phyloP scores from a whole-genome alignment of 129 eudicot species.

The Flaveria robusta region DNA sequence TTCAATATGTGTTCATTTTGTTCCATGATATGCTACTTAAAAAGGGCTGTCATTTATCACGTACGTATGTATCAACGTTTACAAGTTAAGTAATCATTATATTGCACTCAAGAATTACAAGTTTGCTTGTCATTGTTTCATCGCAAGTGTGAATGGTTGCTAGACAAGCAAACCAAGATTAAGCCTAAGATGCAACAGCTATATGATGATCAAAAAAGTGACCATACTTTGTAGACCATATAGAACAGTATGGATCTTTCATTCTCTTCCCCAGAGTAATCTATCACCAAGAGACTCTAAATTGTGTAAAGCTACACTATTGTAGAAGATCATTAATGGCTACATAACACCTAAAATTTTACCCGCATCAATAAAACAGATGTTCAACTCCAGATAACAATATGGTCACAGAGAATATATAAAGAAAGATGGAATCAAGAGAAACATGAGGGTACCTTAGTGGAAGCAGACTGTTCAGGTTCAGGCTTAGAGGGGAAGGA shows the following conservation, averaged over 20 bases:
- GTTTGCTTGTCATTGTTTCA: background rate
- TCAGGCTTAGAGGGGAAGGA: slow-evolving; percentile 47
- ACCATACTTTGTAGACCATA: background rate
- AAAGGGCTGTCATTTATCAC: background rate
- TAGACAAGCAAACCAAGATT: background rate
- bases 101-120: background rate
- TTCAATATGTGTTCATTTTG: background rate
- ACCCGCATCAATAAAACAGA: background rate
- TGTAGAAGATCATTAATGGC: too few species aligned
- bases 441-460: slow-evolving; percentile 38
- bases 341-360: background rate
- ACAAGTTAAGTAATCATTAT: background rate
- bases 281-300: background rate
- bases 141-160: background rate
- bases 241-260: slow-evolving; percentile 1
- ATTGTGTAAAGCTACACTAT: background rate
- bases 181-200: background rate
- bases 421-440: background rate
- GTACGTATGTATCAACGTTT: background rate
- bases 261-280: background rate
- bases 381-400: background rate
- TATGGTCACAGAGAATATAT: background rate
- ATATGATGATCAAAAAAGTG: background rate
- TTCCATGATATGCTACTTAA: background rate
- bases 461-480: slow-evolving; percentile 43